Evolutionary conservation across 768 basidiomycete genomes (phyloP).

Genomic region (Paxillus ammoniavirescens): DNA sequence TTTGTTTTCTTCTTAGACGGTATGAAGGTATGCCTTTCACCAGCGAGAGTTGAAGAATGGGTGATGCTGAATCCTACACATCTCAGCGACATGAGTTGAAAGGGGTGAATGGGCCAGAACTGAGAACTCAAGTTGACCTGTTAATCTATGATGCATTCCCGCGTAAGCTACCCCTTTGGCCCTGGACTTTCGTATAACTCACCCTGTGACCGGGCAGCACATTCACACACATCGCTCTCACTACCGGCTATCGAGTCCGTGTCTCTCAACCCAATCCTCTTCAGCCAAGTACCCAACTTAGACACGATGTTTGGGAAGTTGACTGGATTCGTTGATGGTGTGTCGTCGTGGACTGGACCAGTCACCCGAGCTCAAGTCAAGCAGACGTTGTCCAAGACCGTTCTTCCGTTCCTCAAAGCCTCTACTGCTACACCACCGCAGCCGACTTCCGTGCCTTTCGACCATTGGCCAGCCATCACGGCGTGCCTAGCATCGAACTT

Average conservation of each 20-base stretch:
- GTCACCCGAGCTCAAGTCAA: constrained; percentile 41
- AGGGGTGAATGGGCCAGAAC: constrained; percentile 67
- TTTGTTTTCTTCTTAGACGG: constrained; percentile 86
- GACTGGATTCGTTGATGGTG: constrained; percentile 54
- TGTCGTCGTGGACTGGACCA: constrained; percentile 35
- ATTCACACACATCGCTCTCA: constrained; percentile 63
- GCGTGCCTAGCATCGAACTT: constrained; percentile 43
- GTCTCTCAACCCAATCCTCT: constrained; percentile 75
- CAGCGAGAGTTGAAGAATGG: background rate
- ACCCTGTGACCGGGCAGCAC: constrained; percentile 47
- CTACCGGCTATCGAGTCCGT: constrained; percentile 61
- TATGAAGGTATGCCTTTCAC: constrained; percentile 50
- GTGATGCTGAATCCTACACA: background rate
- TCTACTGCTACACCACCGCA: constrained; percentile 35
- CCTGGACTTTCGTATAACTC: background rate
- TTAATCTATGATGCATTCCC: constrained; percentile 78
- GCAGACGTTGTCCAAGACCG: constrained; percentile 41
- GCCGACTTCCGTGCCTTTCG: constrained; percentile 39
- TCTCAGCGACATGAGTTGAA: constrained; percentile 64
- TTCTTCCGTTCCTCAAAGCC: constrained; percentile 66
- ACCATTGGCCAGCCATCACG: constrained; percentile 50
- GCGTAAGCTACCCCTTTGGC: constrained; percentile 45
- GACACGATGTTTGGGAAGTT: constrained; percentile 66
- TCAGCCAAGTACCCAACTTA: constrained; percentile 65
- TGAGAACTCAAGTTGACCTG: constrained; percentile 71